Percentiles rank a stretch among this genome's conserved stretches.
These are phyloP conservation scores for Fraxinus latifolia DNA, from an alignment of 305 asterid genomes.

Conservation along the genomic window DNA sequence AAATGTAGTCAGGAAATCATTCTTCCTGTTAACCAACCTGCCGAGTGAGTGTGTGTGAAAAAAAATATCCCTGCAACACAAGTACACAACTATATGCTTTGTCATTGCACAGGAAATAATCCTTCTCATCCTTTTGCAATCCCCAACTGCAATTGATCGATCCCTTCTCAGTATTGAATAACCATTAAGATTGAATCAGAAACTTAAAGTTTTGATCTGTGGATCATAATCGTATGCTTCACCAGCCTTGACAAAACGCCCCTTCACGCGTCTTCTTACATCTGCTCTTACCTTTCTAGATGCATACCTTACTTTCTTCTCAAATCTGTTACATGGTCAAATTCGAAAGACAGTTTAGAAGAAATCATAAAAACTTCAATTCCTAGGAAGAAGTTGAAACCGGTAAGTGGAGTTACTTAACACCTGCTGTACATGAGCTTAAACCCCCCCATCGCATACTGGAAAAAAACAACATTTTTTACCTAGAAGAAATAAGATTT, in stretches of 20 bases:
- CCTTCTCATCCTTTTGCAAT: conserved; percentile 11
- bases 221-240: conserved; percentile 56
- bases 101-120: conserved; percentile 13
- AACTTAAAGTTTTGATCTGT: conserved; percentile 54
- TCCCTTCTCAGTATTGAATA: not conserved
- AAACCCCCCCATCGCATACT: not conserved
- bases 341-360: not conserved
- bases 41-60: not conserved
- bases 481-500: not conserved
- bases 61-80: conserved; percentile 9
- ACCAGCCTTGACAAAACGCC: conserved; percentile 92
- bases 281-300: conserved; percentile 96
- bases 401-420: not conserved
- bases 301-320: conserved; percentile 84
- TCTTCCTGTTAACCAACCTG: not conserved
- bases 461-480: not conserved
- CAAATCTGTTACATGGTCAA: conserved; percentile 48
- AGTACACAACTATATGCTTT: not conserved
- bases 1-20: conserved; percentile 10
- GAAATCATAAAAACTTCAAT: not conserved
- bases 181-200: conserved; percentile 17
- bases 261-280: conserved; percentile 83
- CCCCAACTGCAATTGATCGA: conserved; percentile 1
- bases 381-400: not conserved
- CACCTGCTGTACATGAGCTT: not conserved